Percentiles rank a stretch among this genome's conserved stretches.
Conservation (phyloP, 345 rosid species). For the Trapa incisa region DNA sequence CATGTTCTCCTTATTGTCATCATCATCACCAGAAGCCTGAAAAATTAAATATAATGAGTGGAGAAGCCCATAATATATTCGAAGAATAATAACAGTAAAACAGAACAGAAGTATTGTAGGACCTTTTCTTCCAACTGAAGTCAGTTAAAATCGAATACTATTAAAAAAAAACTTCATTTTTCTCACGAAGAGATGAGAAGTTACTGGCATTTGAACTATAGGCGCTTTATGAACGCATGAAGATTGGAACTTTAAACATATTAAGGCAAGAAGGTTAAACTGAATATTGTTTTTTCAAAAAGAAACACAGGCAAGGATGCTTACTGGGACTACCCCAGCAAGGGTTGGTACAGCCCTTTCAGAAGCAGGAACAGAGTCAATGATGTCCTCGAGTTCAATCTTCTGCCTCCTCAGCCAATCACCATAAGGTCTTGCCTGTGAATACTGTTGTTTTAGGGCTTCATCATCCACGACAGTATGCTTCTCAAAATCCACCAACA, state of each 20-base stretch:
- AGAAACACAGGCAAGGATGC: slow-evolving; percentile 9
- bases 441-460: slow-evolving; percentile 38
- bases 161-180: neutral
- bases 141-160: neutral
- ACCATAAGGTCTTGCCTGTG: slow-evolving; percentile 63
- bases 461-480: slow-evolving; percentile 90
- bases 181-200: neutral
- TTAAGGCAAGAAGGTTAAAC: neutral
- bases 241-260: neutral
- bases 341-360: slow-evolving; percentile 47
- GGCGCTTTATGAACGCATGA: too few relatives aligned
- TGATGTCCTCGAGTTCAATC: slow-evolving; percentile 62
- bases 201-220: too few relatives aligned
- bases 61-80: neutral
- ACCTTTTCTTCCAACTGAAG: neutral
- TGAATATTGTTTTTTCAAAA: neutral
- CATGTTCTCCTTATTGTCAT: slow-evolving; percentile 71
- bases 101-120: neutral
- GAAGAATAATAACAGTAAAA: neutral
- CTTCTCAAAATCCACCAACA: slow-evolving; percentile 92
- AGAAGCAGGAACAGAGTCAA: slow-evolving; percentile 55
- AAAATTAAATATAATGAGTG: slow-evolving; percentile 5
- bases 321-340: slow-evolving; percentile 57
- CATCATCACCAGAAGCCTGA: slow-evolving; percentile 52
- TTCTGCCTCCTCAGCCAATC: slow-evolving; percentile 91